Evolutionary conservation across 2,329 filamentous ascomycete species (phyloP).

Genomic region (Nectriaceae sp.): DNA sequence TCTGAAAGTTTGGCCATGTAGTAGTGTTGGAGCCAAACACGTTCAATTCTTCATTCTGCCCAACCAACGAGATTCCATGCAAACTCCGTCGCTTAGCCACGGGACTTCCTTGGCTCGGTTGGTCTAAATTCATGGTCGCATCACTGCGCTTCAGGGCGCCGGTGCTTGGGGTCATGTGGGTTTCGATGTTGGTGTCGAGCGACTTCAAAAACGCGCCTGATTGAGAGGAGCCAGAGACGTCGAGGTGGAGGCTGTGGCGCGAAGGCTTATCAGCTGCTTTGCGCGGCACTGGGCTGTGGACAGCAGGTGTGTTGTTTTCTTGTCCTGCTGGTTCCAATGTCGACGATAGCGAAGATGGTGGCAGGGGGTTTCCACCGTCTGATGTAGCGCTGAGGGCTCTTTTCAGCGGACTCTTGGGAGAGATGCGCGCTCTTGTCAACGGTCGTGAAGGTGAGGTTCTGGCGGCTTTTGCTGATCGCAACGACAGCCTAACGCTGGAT

Average conservation of each 20-base stretch:
- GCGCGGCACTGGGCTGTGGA: slow-evolving; percentile 34
- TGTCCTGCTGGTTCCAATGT: slow-evolving; percentile 43
- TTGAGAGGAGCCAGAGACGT: slow-evolving; percentile 56
- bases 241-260: slow-evolving; percentile 59
- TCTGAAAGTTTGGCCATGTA: slow-evolving; percentile 51
- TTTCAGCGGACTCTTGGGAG: slow-evolving; percentile 79
- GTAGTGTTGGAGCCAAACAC: slow-evolving; percentile 67
- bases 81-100: slow-evolving; percentile 89
- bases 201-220: slow-evolving; percentile 49
- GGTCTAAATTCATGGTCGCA: slow-evolving; percentile 84
- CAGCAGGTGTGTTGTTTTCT: slow-evolving; percentile 43
- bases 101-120: slow-evolving; percentile 76
- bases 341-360: slow-evolving; percentile 40
- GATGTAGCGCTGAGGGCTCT: slow-evolving; percentile 71
- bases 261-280: slow-evolving; percentile 41
- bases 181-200: slow-evolving; percentile 45
- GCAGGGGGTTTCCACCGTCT: slow-evolving; percentile 69
- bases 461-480: slow-evolving; percentile 63
- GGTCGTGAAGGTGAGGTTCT: slow-evolving; percentile 57
- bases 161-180: slow-evolving; percentile 43
- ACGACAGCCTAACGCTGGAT: slow-evolving; percentile 66
- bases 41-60: slow-evolving; percentile 61
- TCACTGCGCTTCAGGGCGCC: slow-evolving; percentile 93
- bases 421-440: slow-evolving; percentile 65
- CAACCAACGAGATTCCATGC: slow-evolving; percentile 69